Evolutionary conservation across 2,329 filamentous ascomycete species (phyloP).

Genomic region (Pseudogymnoascus sp.): DNA sequence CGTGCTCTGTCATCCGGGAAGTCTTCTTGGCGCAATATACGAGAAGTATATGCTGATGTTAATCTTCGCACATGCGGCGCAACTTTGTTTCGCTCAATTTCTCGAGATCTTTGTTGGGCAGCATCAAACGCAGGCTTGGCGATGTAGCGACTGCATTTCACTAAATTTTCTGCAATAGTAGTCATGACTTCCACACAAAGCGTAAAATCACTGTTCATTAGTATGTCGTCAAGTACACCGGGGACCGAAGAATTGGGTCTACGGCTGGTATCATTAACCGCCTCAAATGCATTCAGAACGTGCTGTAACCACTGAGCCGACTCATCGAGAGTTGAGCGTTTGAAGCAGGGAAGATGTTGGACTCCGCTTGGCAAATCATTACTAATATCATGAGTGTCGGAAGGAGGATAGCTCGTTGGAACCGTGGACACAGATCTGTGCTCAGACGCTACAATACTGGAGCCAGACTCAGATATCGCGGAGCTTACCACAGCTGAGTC

Average conservation of each 20-base stretch:
- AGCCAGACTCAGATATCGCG: not conserved
- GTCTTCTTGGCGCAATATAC: too few species aligned
- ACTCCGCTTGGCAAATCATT: not conserved
- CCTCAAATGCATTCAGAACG: slow-evolving; percentile 10
- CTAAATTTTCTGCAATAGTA: slow-evolving; percentile 13
- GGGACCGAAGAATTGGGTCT: slow-evolving; percentile 12
- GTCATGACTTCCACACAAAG: slow-evolving; percentile 14
- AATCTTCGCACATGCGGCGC: not conserved
- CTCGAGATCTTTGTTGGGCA: slow-evolving; percentile 11
- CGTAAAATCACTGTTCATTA: not conserved
- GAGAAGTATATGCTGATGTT: too few species aligned
- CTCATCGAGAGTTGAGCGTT: slow-evolving; percentile 15
- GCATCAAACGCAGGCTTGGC: slow-evolving; percentile 11
- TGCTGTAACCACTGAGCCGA: slow-evolving; percentile 10
- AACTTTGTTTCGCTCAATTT: slow-evolving; percentile 5
- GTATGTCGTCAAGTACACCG: slow-evolving; percentile 11
- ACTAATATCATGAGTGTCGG: not conserved
- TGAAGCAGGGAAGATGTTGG: not conserved
- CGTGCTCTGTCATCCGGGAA: too few species aligned
- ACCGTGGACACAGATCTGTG: not conserved
- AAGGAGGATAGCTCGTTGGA: not conserved
- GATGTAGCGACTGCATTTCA: slow-evolving; percentile 12
- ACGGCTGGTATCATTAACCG: slow-evolving; percentile 10
- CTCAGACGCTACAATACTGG: not conserved
- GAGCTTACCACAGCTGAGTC: not conserved